Evolutionary conservation across 2,329 filamentous ascomycete genomes (phyloP), one percentile per base, ranked within the genome.

Genomic region (Periglandula ipomoeae): DNA sequence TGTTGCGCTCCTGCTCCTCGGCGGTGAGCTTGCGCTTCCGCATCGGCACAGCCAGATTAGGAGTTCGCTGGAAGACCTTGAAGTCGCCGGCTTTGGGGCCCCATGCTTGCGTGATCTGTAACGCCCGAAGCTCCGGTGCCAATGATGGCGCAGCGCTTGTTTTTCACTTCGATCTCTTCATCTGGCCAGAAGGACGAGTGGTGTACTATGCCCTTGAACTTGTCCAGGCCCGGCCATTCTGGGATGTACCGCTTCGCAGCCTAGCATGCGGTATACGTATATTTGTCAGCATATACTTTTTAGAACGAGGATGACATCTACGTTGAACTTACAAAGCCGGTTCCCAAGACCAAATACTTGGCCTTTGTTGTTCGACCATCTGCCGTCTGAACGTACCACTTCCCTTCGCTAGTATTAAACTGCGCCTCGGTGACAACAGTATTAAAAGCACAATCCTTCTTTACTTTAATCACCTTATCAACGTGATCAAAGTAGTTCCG

Each of bases 41-140:
- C 78, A 86, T 83, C 0, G 81, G 81, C 0, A 85, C 56, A 0
- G 78, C 79, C 6, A 83, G 66, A 50, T 85, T 86, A 0, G 83
- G 82, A 1, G 81, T 85, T 10, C 83, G 73, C 56, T 85, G 81
- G 61, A 85, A 84, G 32, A 86, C 77, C 3, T 65, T 72, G 22
- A 86, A 54, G 1, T 74, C 63, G 5, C 67, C 71, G 0, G 73
- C 78, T 11, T 70, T 59, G 2, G 74, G 74, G 2, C 73, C 76
- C 61, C 75, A 76, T 47, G 78, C 79, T 53, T 86, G 82, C 1
- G 75, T 72, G 39, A 83, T 75, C 55, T 85, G 82, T 1, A 85
- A n/a, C 74, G 1, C 81, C 82, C 0, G 79, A 79, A 0, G 81
- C 77, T 1, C 82, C 82, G 0, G 80, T 84, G 11, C 82, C 82